Evolutionary conservation across 352 stramenopile species (phyloP).

Genomic region (Phytophthora fragariae): DNA sequence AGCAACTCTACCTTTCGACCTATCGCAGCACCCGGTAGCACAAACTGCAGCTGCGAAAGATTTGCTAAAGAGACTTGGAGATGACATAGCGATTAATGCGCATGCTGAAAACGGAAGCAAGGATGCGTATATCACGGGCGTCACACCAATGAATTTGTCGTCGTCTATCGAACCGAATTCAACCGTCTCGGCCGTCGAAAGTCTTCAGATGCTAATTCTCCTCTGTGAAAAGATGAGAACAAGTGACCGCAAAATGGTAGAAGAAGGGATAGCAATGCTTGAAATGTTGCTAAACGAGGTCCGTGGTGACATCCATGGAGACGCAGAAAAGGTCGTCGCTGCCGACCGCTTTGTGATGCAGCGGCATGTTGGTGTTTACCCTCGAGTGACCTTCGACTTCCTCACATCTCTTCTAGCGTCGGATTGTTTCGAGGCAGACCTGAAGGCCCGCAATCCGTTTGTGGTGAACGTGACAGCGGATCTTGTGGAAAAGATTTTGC

Average conservation of each 20-base stretch:
- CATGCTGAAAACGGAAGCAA: constrained; percentile 76
- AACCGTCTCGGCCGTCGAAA: constrained; percentile 29
- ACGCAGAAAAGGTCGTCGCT: constrained; percentile 24
- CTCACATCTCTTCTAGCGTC: constrained; percentile 78
- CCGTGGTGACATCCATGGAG: constrained; percentile 34
- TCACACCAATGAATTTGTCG: constrained; percentile 62
- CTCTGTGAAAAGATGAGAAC: constrained; percentile 58
- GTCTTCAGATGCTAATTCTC: constrained; percentile 60
- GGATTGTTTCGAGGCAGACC: constrained; percentile 61
- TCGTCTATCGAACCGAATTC: constrained; percentile 11
- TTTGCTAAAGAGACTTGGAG: constrained; percentile 91
- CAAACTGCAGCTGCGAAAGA: constrained; percentile 95
- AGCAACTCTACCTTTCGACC: constrained; percentile 91
- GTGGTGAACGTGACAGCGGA: constrained; percentile 34
- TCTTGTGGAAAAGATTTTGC: constrained; percentile 61
- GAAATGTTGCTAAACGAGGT: constrained; percentile 67
- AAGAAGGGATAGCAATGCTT: constrained; percentile 59
- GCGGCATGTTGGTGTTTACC: constrained; percentile 65
- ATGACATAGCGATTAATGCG: constrained; percentile 93
- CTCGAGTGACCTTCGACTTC: constrained; percentile 79
- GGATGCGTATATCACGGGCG: constrained; percentile 73
- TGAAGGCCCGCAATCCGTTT: constrained; percentile 79
- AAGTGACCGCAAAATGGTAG: constrained; percentile 61
- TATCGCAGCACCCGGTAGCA: constrained; percentile 88
- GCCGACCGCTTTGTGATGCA: constrained; percentile 66